Percentiles rank a stretch among this genome's conserved stretches.
These are phyloP conservation scores for Megacollybia marginata DNA, from an alignment of 768 basidiomycete species.

Conservation along the genomic window DNA sequence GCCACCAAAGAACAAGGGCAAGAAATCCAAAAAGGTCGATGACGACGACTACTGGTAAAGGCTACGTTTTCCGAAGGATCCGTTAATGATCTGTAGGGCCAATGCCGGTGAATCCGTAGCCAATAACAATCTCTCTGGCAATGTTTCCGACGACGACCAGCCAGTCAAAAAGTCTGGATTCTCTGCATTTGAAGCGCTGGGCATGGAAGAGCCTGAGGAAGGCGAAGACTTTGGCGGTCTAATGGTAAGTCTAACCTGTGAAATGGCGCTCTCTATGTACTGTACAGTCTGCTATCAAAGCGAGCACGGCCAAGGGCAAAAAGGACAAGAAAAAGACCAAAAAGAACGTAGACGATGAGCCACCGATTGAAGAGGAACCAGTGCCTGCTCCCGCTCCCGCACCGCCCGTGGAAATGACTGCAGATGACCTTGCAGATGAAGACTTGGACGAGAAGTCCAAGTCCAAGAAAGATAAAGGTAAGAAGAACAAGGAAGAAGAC, in stretches of 20 bases:
- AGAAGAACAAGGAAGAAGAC: constrained; percentile 35
- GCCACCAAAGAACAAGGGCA: constrained; percentile 68
- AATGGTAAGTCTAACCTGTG: constrained; percentile 69
- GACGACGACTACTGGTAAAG: constrained; percentile 80
- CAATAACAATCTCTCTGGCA: constrained; percentile 28
- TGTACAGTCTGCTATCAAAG: constrained; percentile 56
- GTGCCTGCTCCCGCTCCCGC: constrained; percentile 13
- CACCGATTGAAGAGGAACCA: constrained; percentile 20
- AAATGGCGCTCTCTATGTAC: background rate
- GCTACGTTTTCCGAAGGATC: constrained; percentile 9
- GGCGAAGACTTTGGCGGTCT: constrained; percentile 68
- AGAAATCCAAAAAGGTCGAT: constrained; percentile 72
- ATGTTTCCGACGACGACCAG: constrained; percentile 37
- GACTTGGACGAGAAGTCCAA: constrained; percentile 62
- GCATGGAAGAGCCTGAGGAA: constrained; percentile 36
- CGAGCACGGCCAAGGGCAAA: constrained; percentile 39
- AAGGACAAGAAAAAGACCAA: constrained; percentile 53
- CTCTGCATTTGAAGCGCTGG: constrained; percentile 45
- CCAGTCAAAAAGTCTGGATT: constrained; percentile 25
- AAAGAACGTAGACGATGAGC: constrained; percentile 24
- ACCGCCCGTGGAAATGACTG: constrained; percentile 31
- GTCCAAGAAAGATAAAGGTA: constrained; percentile 59
- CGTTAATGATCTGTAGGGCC: constrained; percentile 37
- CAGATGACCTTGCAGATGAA: constrained; percentile 70
- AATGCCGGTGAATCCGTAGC: constrained; percentile 52